These are phyloP conservation scores for Umbelopsis isabellina DNA, from an alignment of 192 early-diverging fungal genomes.

Conservation along the genomic window DNA sequence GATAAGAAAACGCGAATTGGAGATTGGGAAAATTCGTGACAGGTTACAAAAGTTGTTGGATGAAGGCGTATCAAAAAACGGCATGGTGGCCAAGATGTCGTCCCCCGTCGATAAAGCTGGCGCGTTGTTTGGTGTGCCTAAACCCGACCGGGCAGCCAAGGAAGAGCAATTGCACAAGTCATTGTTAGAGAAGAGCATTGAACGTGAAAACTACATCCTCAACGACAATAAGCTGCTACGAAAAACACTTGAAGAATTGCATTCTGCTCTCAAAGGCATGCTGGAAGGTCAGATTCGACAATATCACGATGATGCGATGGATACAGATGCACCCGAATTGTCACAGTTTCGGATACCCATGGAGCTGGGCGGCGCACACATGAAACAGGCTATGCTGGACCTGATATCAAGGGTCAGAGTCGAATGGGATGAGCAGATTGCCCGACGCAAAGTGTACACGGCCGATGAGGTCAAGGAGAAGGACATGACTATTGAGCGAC, in stretches of 20 bases:
- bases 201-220: constrained; percentile 40
- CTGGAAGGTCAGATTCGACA: constrained; percentile 29
- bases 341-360: constrained; percentile 29
- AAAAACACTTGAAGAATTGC: constrained; percentile 41
- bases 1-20: constrained; percentile 47
- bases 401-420: constrained; percentile 45
- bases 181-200: constrained; percentile 38
- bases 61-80: constrained; percentile 19
- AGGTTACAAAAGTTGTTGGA: constrained; percentile 48
- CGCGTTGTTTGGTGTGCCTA: constrained; percentile 33
- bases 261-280: constrained; percentile 39
- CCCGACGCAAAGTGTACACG: constrained; percentile 25
- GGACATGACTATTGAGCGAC: constrained; percentile 49
- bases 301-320: not conserved
- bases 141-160: constrained; percentile 29
- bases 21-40: constrained; percentile 47
- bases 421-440: constrained; percentile 39
- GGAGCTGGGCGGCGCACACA: constrained; percentile 15
- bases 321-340: not conserved
- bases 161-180: constrained; percentile 33
- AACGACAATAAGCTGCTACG: constrained; percentile 46
- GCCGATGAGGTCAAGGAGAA: constrained; percentile 50
- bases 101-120: constrained; percentile 32
- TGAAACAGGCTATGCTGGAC: constrained; percentile 28
- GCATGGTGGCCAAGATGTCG: constrained; percentile 20